phyloP scores from a whole-genome alignment of 225 moss, liverwort and hornwort species.

The Bryoerythrophyllum caledonicum region DNA sequence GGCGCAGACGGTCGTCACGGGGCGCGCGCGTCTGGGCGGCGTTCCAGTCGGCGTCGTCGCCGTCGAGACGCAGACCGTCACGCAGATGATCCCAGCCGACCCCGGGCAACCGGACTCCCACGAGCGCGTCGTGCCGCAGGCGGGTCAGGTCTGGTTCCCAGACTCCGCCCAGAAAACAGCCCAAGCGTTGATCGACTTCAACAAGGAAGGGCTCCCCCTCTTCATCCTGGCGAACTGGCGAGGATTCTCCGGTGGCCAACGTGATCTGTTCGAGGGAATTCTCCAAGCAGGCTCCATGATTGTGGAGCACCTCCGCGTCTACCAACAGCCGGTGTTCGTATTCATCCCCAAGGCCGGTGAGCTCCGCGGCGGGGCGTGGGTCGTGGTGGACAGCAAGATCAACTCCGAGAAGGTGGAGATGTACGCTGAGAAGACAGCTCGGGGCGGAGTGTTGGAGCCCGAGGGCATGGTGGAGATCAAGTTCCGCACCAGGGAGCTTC shows the following conservation, averaged over 20 bases:
- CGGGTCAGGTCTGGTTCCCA: constrained; percentile 99
- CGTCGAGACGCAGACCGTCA: constrained; percentile 94
- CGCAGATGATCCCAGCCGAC: constrained; percentile 86
- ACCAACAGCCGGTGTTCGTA: constrained; percentile 91
- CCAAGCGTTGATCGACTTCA: constrained; percentile 88
- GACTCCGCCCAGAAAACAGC: constrained; percentile 96
- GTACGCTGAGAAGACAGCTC: constrained; percentile 91
- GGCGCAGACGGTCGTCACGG: constrained; percentile 95
- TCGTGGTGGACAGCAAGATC: constrained; percentile 98
- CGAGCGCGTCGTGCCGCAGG: constrained; percentile 93
- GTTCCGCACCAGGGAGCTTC: constrained; percentile 79
- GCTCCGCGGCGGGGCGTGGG: constrained; percentile 99
- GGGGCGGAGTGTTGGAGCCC: constrained; percentile 91
- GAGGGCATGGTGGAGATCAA: constrained; percentile 98
- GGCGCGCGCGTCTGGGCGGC: constrained; percentile 85
- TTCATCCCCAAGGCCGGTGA: constrained; percentile 96
- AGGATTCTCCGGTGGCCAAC: constrained; percentile 95
- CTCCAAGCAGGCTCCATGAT: constrained; percentile 95
- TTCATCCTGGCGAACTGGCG: constrained; percentile 98
- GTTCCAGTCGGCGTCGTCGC: constrained; percentile 91
- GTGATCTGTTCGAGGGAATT: constrained; percentile 95
- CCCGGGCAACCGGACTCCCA: constrained; percentile 94
- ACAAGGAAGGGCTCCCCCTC: constrained; percentile 93
- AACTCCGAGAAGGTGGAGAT: constrained; percentile 92
- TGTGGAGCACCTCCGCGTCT: constrained; percentile 90